Evolutionary conservation across 352 stramenopile species (phyloP), one percentile per base, ranked within the genome.

Genomic region (Globisporangium uncinulatum): DNA sequence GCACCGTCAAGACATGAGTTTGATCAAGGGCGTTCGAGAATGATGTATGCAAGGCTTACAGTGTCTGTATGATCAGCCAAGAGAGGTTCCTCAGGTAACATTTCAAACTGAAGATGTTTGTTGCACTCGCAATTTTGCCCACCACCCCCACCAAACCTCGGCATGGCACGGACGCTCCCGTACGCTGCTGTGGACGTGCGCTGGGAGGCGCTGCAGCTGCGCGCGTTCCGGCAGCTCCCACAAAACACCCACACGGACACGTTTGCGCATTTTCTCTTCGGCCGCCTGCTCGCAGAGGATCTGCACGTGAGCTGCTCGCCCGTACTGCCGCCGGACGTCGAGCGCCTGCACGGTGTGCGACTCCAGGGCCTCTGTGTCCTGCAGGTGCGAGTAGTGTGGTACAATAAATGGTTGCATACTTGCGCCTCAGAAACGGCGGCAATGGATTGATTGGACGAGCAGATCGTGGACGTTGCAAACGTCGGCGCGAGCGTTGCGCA

Each of bases 391-490:
- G n/a, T n/a, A n/a, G n/a, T n/a, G n/a, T n/a, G n/a, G n/a, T n/a
- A n/a, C n/a, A n/a, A n/a, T n/a, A n/a, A n/a, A n/a, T n/a, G n/a
- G n/a, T n/a, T n/a, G n/a, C n/a, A n/a, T n/a, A n/a, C n/a, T n/a
- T n/a, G n/a, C n/a, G n/a, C n/a, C n/a, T n/a, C n/a, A n/a, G n/a
- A n/a, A n/a, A n/a, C n/a, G n/a, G n/a, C n/a, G n/a, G n/a, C n/a
- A n/a, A n/a, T n/a, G n/a, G n/a, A n/a, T n/a, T n/a, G n/a, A n/a
- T n/a, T n/a, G n/a, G n/a, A n/a, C n/a, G n/a, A n/a, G 20, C 51
- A 92, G 83, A 70, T 93, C 36, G 79, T 94, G 32, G 81, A 94
- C 56, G 67, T 89, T 11, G 77, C 79, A 45, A 94, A 94, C 47
- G 83, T 94, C 54, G 79, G 76, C 41, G 80, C 82, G n/a, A 89